These are phyloP conservation scores for Ascochyta viciae-villosae DNA, from an alignment of 2,329 filamentous ascomycete genomes.

Conservation along the genomic window DNA sequence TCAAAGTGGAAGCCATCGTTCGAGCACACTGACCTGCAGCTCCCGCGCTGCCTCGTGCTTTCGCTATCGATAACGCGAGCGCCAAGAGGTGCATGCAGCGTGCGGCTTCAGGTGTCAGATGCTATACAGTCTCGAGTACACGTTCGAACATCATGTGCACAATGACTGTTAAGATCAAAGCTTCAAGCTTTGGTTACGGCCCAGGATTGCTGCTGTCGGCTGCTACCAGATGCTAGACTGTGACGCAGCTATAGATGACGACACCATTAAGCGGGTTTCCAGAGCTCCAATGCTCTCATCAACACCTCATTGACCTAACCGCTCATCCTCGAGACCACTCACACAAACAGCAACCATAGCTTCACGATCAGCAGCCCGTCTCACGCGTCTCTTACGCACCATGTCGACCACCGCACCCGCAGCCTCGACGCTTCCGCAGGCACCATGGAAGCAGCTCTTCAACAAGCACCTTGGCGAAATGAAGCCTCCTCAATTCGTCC, in stretches of 20 bases:
- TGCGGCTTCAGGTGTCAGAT: not conserved
- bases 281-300: conserved; percentile 8
- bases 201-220: not conserved
- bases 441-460: conserved; percentile 62
- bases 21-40: conserved; percentile 6
- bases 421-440: conserved; percentile 47
- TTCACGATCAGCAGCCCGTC: conserved; percentile 41
- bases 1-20: not conserved
- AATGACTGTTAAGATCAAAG: not conserved
- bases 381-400: conserved; percentile 51
- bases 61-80: conserved; percentile 2
- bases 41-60: conserved; percentile 1
- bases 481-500: conserved; percentile 58
- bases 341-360: conserved; percentile 47
- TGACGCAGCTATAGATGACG: conserved; percentile 19
- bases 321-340: not conserved
- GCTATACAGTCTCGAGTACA: not conserved
- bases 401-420: conserved; percentile 56
- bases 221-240: conserved; percentile 5
- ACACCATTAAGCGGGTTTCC: conserved; percentile 13
- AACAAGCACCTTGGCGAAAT: conserved; percentile 58
- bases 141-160: not conserved
- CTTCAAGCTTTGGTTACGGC: not conserved
- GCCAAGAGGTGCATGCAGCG: conserved; percentile 3
- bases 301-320: not conserved